Evolutionary conservation across 1,284 basidiomycete genomes (phyloP), one percentile per base, ranked within the genome.

Genomic region (Ustilago sp.): DNA sequence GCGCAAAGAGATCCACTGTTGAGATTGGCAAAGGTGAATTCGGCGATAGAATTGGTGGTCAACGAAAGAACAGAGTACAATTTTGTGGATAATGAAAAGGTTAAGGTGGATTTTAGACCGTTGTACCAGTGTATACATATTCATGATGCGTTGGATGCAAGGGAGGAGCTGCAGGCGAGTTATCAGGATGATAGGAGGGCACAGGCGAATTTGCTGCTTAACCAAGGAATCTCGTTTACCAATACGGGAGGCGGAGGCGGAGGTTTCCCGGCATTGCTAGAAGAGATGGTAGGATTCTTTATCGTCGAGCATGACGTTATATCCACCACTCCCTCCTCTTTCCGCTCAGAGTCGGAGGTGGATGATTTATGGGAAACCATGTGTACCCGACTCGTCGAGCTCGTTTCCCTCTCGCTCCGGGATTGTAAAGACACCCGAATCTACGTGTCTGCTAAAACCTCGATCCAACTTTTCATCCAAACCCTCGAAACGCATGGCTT

Each of bases 221-320:
- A 94, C 5, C 88, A 88, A 32, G 86, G 87, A 4, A 76, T 88
- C 7, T 85, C 86, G 0, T 87, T 88, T 12, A 83, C 87, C 13
- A 31, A 60, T 3, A 8, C 3, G 11, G 19, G 1, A 8, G 43
- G 43, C 43, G 11, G 1, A 17, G 39, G 15, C 85, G 39, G 59
- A 50, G 23, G 59, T 43, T 82, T 80, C 39, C 81, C 77, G 4
- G 66, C 74, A 4, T 53, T 86, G 32, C 68, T 86, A 2, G 92
- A 98, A 86, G 94, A 98, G 87, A 94, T 98, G 71, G 93, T 95
- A n/a, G 97, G 97, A 0, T 99, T 98, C 87, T 99, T 99, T 88
- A 94, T 99, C 68, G 92, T 99, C 74, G 97, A 99, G 87, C 92
- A 91, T 6, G 93, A 98, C 83, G 95, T 99, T 0, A 89, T 98